Percentiles rank a stretch among this genome's conserved stretches.
phyloP scores from a whole-genome alignment of 2,329 filamentous ascomycete species.

The Botryotinia convoluta region DNA sequence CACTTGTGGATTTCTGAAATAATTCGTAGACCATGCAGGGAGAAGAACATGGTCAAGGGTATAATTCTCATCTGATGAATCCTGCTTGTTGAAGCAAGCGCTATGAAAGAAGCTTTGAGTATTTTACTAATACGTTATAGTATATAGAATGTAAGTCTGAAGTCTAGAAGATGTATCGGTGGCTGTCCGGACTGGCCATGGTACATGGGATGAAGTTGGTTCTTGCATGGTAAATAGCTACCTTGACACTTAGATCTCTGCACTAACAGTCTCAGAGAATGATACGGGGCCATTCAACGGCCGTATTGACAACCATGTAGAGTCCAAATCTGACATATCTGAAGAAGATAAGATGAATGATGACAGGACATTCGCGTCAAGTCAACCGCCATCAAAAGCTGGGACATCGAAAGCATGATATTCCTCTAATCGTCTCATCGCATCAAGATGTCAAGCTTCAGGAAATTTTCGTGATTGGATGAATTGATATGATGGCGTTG shows the following conservation, averaged over 20 bases:
- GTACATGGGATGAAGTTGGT: background rate
- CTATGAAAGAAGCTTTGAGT: background rate
- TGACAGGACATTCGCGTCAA: background rate
- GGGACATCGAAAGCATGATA: background rate
- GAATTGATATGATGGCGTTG: background rate
- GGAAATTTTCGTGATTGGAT: background rate
- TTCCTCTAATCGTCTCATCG: background rate
- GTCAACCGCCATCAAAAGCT: background rate
- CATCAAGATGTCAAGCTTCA: background rate
- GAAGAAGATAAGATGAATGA: constrained; percentile 9
- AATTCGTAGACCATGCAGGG: background rate
- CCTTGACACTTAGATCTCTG: background rate
- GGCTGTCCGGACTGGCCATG: background rate
- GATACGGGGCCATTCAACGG: background rate
- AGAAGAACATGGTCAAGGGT: background rate
- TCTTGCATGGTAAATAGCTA: background rate
- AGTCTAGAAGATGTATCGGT: background rate
- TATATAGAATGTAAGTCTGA: background rate
- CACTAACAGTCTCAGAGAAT: background rate
- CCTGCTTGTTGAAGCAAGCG: background rate
- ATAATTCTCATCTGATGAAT: background rate
- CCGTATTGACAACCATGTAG: background rate
- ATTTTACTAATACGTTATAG: background rate
- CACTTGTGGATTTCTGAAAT: background rate
- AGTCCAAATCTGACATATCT: background rate